Evolutionary conservation across 306 rosid species (phyloP).

Genomic region (Quercus ilex): DNA sequence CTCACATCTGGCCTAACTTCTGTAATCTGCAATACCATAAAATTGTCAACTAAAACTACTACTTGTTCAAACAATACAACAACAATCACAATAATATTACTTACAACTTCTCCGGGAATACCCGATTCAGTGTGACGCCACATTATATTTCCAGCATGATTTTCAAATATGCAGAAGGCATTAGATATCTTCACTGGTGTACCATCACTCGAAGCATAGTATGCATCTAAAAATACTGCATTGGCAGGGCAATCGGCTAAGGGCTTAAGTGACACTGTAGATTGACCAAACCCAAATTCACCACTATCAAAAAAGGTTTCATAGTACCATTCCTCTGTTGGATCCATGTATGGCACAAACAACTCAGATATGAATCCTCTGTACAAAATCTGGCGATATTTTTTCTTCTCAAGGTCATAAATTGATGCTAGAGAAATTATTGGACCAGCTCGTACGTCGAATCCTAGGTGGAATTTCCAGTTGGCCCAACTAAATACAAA

Average conservation of each 20-base stretch:
- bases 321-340: conserved; percentile 56
- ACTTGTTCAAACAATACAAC: not conserved
- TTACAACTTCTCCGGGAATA: conserved; percentile 27
- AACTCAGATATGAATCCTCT: conserved; percentile 55
- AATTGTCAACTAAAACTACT: too few species aligned
- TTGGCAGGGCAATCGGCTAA: conserved; percentile 53
- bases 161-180: conserved; percentile 65
- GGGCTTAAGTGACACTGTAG: conserved; percentile 39
- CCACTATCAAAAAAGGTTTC: conserved; percentile 48
- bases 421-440: conserved; percentile 58
- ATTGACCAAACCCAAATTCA: conserved; percentile 56
- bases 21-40: too few species aligned
- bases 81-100: not conserved
- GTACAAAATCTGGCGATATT: conserved; percentile 46
- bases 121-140: conserved; percentile 63
- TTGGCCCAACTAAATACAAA: conserved; percentile 52
- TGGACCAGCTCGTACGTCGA: conserved; percentile 47
- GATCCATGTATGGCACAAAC: conserved; percentile 67
- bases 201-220: conserved; percentile 35
- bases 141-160: conserved; percentile 43
- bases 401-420: conserved; percentile 40
- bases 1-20: conserved; percentile 48
- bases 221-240: conserved; percentile 51
- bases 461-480: conserved; percentile 46
- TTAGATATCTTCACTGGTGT: conserved; percentile 38